A percentile compares a stretch with the other conserved stretches of the same genome.
These are phyloP conservation scores for Penicillium sp. DNA, from an alignment of 2,329 filamentous ascomycete species.

Conservation along the genomic window DNA sequence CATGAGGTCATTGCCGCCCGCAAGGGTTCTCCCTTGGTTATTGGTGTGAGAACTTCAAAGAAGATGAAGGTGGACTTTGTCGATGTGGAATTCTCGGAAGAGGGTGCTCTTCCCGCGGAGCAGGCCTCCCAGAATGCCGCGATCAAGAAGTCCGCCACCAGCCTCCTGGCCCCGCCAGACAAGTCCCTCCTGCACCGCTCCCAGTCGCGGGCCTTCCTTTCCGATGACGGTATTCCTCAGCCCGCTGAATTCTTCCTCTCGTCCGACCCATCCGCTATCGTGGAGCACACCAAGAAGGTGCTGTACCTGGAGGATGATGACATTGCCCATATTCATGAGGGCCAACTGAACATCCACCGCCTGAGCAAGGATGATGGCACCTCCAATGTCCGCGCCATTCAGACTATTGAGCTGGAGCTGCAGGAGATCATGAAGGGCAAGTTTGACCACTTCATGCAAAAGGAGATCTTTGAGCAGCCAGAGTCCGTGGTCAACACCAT, in stretches of 20 bases:
- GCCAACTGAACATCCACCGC: conserved; percentile 97
- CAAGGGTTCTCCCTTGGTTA: conserved; percentile 96
- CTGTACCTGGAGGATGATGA: conserved; percentile 99
- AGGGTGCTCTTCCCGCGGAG: conserved; percentile 86
- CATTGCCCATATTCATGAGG: conserved; percentile 99
- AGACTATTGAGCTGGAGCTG: conserved; percentile 97
- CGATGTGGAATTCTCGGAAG: conserved; percentile 94
- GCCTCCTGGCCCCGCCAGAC: conserved; percentile 83
- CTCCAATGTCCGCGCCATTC: conserved; percentile 95
- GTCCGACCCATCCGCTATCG: conserved; percentile 95
- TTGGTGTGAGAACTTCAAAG: conserved; percentile 93
- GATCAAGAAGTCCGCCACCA: conserved; percentile 80
- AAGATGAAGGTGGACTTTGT: conserved; percentile 99
- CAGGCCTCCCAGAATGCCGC: conserved; percentile 94
- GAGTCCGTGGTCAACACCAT: conserved; percentile 99
- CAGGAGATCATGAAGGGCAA: conserved; percentile 99
- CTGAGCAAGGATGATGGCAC: conserved; percentile 95
- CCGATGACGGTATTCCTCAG: conserved; percentile 96
- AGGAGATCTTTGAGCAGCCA: conserved; percentile 99
- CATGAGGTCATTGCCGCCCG: conserved; percentile 97
- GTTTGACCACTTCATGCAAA: conserved; percentile 99
- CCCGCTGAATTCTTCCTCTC: conserved; percentile 99
- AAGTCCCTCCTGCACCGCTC: conserved; percentile 98
- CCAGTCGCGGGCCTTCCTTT: conserved; percentile 97
- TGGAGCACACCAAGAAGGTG: conserved; percentile 99